These are phyloP conservation scores for Coemansia sp. DNA, from an alignment of 192 early-diverging fungal genomes.

Conservation along the genomic window DNA sequence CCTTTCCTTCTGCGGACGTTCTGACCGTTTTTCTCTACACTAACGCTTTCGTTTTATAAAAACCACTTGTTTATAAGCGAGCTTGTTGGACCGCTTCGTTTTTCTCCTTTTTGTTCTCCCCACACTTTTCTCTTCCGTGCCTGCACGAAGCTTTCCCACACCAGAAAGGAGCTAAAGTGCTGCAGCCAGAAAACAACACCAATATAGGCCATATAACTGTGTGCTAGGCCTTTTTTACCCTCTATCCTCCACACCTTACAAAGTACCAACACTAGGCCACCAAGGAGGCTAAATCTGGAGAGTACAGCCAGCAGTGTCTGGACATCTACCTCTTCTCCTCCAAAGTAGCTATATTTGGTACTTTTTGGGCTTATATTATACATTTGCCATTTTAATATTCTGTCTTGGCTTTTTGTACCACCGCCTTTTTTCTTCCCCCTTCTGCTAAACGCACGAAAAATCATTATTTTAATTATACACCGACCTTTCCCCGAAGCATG, in stretches of 20 bases:
- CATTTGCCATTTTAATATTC: neutral
- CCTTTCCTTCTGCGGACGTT: constrained; percentile 4
- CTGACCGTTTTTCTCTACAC: constrained; percentile 5
- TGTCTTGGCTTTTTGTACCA: neutral
- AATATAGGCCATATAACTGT: constrained; percentile 1
- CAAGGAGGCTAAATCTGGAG: neutral
- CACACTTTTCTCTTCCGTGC: neutral
- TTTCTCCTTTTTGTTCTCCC: neutral
- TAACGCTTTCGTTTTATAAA: neutral
- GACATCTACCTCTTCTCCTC: neutral
- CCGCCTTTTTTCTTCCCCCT: neutral
- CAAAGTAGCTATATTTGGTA: neutral
- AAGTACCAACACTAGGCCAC: neutral
- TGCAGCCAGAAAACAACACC: neutral
- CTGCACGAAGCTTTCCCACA: constrained; percentile 5
- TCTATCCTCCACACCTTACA: neutral
- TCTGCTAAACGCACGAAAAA: neutral
- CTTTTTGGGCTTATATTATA: neutral
- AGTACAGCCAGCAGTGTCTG: neutral
- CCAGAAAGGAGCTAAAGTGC: neutral
- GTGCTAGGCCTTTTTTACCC: neutral
- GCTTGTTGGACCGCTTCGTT: neutral
- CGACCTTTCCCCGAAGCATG: neutral
- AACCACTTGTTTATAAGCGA: neutral
- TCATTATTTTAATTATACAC: neutral